Evolutionary conservation across 2,329 filamentous ascomycete species (phyloP), one percentile per base, ranked within the genome.

Genomic region (Shiraia bambusicola): DNA sequence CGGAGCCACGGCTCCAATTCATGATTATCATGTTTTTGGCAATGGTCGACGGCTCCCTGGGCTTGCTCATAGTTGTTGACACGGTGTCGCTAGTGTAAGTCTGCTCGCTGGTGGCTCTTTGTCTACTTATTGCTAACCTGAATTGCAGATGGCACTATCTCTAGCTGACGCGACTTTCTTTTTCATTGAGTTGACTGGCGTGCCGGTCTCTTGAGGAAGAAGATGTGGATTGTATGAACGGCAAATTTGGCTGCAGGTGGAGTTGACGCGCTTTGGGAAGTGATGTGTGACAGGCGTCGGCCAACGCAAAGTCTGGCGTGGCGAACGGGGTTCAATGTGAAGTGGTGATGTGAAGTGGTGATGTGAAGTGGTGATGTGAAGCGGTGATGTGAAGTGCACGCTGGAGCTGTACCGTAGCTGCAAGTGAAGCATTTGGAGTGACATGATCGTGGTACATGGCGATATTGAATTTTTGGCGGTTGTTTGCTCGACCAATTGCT

Each of bases 131-230:
- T n/a, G n/a, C n/a, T n/a, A n/a, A n/a, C n/a, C n/a, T n/a, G n/a
- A n/a, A n/a, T n/a, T n/a, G n/a, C n/a, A n/a, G n/a, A 49, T 51
- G 42, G 24, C 54, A 56, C 54, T 58, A 52, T 32, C 19, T 54
- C 44, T 19, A 36, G 42, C 43, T 15, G 47, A 56, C 46, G 52
- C 54, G 46, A 55, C 40, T 49, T 81, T 22, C 19, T 22, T 22
- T 81, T 83, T 83, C 81, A 79, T 83, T 81, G 72, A 73, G 57
- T 50, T 61, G 65, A 65, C 59, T 72, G 75, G 79, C 74, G 74
- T 70, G 55, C 72, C 72, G 69, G 66, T 64, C 70, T 56, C 63
- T 78, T 75, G 78, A 80, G 72, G 82, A 83, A 83, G 79, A 74
- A 63, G 49, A 26, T 34, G 15, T 29, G 14, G 16, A 22, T 17